Conservation (phyloP, 2,329 filamentous ascomycete genomes). For the Calonectria naviculata region DNA sequence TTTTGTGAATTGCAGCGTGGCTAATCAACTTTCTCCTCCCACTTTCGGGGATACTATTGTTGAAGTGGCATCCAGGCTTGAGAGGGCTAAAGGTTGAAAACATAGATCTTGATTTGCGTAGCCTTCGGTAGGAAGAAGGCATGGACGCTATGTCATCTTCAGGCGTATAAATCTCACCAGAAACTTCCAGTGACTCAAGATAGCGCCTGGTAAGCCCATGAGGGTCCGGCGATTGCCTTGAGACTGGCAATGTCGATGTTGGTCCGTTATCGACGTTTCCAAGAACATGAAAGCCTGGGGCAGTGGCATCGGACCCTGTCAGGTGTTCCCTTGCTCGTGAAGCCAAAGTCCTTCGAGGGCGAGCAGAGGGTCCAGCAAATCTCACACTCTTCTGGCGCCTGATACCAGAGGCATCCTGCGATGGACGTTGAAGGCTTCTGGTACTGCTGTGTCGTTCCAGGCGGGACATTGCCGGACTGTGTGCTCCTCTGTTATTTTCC, state of each 20-base stretch:
- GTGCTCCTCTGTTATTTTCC: slow-evolving; percentile 34
- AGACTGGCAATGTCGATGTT: slow-evolving; percentile 27
- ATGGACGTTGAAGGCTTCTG: slow-evolving; percentile 31
- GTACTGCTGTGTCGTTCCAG: slow-evolving; percentile 25
- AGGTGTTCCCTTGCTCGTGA: slow-evolving; percentile 43
- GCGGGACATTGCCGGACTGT: slow-evolving; percentile 27
- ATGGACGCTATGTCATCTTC: slow-evolving; percentile 61
- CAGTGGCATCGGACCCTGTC: slow-evolving; percentile 17
- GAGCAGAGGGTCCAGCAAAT: slow-evolving; percentile 55
- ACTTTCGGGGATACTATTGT: slow-evolving; percentile 20
- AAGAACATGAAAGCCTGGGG: slow-evolving; percentile 15
- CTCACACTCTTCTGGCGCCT: slow-evolving; percentile 66
- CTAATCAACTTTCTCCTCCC: slow-evolving; percentile 15
- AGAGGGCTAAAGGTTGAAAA: slow-evolving; percentile 48
- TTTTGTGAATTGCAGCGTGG: slow-evolving; percentile 26
- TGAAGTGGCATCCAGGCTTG: slow-evolving; percentile 22
- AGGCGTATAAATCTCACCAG: slow-evolving; percentile 57
- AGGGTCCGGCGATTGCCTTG: slow-evolving; percentile 14
- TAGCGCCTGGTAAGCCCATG: slow-evolving; percentile 37
- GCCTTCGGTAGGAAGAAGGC: slow-evolving; percentile 59
- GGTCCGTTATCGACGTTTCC: slow-evolving; percentile 28
- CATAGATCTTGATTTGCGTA: slow-evolving; percentile 69
- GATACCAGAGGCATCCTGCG: slow-evolving; percentile 35
- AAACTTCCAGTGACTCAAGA: slow-evolving; percentile 41
- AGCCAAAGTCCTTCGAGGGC: slow-evolving; percentile 42